phyloP scores from a whole-genome alignment of 2,329 filamentous ascomycete species.

The Oidium heveae region DNA sequence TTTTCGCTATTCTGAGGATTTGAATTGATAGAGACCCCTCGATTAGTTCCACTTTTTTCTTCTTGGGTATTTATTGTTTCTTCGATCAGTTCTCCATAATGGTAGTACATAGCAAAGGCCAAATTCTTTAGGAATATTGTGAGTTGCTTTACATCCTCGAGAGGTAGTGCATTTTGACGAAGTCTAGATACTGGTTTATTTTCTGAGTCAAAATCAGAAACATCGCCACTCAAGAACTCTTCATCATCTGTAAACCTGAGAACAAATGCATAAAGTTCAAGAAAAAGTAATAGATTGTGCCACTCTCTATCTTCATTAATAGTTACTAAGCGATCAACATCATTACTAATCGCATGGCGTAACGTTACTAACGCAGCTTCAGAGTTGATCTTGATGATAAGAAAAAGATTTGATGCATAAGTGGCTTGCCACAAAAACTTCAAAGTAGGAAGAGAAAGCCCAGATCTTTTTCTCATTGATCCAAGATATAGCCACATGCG shows the following conservation, averaged over 20 bases:
- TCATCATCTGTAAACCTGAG: conserved; percentile 87
- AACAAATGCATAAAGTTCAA: conserved; percentile 85
- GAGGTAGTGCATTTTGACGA: conserved; percentile 39
- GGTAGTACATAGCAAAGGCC: conserved; percentile 71
- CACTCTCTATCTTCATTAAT: conserved; percentile 32
- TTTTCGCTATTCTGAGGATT: conserved; percentile 6
- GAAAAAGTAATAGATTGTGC: conserved; percentile 68
- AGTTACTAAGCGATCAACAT: conserved; percentile 1
- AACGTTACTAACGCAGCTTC: conserved; percentile 29
- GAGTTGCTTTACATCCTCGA: conserved; percentile 46
- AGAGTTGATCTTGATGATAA: conserved; percentile 28
- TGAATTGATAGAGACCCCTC: conserved; percentile 12
- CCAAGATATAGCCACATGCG: conserved; percentile 83
- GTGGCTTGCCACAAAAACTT: conserved; percentile 66
- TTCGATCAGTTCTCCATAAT: conserved; percentile 37
- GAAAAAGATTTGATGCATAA: conserved; percentile 29
- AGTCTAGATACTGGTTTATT: conserved; percentile 22
- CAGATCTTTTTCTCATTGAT: conserved; percentile 11
- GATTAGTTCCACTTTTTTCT: conserved; percentile 20
- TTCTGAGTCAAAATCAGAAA: conserved; percentile 16
- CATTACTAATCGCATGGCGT: conserved; percentile 7
- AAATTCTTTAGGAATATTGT: conserved; percentile 75
- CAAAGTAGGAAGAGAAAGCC: conserved; percentile 33
- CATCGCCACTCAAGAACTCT: conserved; percentile 53
- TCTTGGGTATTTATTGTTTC: conserved; percentile 16